Percentiles rank a stretch among this genome's conserved stretches.
Conservation (phyloP, 2,329 filamentous ascomycete genomes). For the Exophiala aquamarina region DNA sequence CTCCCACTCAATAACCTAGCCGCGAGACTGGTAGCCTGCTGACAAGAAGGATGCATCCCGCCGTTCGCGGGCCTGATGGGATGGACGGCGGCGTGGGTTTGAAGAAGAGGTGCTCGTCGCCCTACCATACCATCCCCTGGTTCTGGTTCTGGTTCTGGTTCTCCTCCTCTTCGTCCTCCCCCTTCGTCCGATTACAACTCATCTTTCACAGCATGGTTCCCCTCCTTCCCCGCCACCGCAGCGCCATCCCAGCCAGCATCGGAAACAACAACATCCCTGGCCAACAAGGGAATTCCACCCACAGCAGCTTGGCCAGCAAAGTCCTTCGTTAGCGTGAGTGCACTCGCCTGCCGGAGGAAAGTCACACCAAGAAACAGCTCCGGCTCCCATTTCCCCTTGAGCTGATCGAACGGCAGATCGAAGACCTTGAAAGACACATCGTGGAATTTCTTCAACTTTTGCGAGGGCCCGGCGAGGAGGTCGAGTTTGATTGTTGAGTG, state of each 20-base stretch:
- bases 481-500: slow-evolving; percentile 5
- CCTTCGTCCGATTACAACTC: no score
- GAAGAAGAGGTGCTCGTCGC: no score
- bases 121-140: no score
- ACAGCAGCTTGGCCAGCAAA: slow-evolving; percentile 5
- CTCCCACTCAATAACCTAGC: no score
- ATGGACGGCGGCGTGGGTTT: no score
- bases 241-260: neutral
- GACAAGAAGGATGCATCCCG: no score
- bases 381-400: slow-evolving; percentile 4
- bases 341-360: slow-evolving; percentile 5
- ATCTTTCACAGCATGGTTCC: neutral
- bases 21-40: no score
- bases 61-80: no score
- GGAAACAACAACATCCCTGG: neutral
- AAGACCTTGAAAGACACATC: slow-evolving; percentile 11
- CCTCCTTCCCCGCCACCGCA: neutral
- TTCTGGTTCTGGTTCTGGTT: no score
- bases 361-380: slow-evolving; percentile 10
- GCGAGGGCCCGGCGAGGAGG: slow-evolving; percentile 1
- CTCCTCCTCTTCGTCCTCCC: no score
- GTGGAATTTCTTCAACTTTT: slow-evolving; percentile 2
- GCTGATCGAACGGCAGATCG: slow-evolving; percentile 2
- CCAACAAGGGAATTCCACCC: no score
- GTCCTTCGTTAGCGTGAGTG: slow-evolving; percentile 2